Evolutionary conservation across 192 early-diverging fungal species (phyloP).

Genomic region (Dimargaris cristalligena): DNA sequence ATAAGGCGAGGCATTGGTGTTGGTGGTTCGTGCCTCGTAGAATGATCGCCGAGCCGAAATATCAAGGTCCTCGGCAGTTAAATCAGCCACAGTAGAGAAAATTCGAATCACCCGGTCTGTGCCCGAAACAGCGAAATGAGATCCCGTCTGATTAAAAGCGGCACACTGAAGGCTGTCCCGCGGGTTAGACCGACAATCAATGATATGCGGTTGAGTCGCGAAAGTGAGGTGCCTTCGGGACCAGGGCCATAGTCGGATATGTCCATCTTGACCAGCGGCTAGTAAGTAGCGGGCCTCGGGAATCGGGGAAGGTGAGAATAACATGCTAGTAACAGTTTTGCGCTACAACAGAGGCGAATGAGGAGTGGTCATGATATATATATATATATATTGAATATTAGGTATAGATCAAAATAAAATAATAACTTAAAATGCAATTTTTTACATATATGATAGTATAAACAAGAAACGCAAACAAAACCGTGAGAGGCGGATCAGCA

Average conservation of each 20-base stretch:
- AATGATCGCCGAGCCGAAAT: conserved; percentile 11
- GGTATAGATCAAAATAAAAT: too few species aligned
- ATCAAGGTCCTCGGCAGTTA: conserved; percentile 15
- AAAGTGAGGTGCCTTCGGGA: conserved; percentile 37
- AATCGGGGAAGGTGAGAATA: conserved; percentile 61
- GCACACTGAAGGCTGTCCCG: conserved; percentile 37
- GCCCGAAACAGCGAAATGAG: conserved; percentile 62
- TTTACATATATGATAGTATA: too few species aligned
- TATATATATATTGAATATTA: too few species aligned
- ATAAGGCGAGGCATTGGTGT: not conserved
- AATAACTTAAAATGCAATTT: too few species aligned
- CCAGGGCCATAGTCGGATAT: conserved; percentile 57
- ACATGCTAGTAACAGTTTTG: conserved; percentile 44
- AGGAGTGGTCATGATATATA: conserved; percentile 7
- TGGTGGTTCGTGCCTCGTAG: not conserved
- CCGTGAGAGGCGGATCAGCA: too few species aligned
- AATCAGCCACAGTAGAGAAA: conserved; percentile 45
- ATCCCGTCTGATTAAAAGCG: conserved; percentile 62
- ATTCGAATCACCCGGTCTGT: conserved; percentile 57
- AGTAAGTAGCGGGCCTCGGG: conserved; percentile 47
- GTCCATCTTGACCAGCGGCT: conserved; percentile 53
- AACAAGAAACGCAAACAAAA: too few species aligned
- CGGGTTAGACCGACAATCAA: conserved; percentile 32
- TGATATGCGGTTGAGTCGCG: conserved; percentile 27
- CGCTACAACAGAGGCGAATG: conserved; percentile 21